phyloP scores from a whole-genome alignment of 352 stramenopile genomes.

The Pythium biforme region DNA sequence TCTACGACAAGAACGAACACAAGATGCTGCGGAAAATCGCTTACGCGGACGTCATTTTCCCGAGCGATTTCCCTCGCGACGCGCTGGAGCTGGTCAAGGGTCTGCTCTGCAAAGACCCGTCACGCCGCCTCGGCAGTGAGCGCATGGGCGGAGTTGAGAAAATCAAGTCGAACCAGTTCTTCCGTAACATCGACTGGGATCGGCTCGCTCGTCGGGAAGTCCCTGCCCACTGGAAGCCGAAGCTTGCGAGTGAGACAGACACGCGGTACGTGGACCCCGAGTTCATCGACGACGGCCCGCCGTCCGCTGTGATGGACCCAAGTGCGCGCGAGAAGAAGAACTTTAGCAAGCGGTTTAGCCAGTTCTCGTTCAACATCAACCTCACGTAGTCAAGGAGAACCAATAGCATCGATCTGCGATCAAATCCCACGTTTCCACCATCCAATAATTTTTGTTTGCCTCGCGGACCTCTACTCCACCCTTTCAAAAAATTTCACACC shows the following conservation, averaged over 20 bases:
- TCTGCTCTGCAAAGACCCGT: constrained; percentile 72
- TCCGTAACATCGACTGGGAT: constrained; percentile 74
- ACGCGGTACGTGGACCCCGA: constrained; percentile 88
- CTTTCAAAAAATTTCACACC: no score
- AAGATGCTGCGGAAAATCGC: constrained; percentile 87
- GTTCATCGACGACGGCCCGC: constrained; percentile 84
- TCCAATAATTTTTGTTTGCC: no score
- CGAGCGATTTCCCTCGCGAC: constrained; percentile 70
- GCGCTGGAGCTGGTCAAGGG: constrained; percentile 75
- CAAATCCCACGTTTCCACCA: neutral
- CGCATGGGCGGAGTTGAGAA: constrained; percentile 58
- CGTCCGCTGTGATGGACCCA: constrained; percentile 77
- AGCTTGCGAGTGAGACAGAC: constrained; percentile 82
- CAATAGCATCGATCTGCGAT: neutral
- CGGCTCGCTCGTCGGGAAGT: constrained; percentile 68
- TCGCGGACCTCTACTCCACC: no score
- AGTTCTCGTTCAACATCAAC: constrained; percentile 91
- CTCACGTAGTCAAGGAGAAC: constrained; percentile 26
- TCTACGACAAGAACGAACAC: constrained; percentile 89
- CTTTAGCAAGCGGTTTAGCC: constrained; percentile 84
- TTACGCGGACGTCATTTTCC: constrained; percentile 74
- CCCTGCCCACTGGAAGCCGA: constrained; percentile 79
- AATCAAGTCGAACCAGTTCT: constrained; percentile 78
- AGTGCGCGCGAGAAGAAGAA: constrained; percentile 59
- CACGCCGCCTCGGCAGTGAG: constrained; percentile 63